Evolutionary conservation across 371 early-diverging fungal species (phyloP).

Genomic region (Apophysomyces variabilis): DNA sequence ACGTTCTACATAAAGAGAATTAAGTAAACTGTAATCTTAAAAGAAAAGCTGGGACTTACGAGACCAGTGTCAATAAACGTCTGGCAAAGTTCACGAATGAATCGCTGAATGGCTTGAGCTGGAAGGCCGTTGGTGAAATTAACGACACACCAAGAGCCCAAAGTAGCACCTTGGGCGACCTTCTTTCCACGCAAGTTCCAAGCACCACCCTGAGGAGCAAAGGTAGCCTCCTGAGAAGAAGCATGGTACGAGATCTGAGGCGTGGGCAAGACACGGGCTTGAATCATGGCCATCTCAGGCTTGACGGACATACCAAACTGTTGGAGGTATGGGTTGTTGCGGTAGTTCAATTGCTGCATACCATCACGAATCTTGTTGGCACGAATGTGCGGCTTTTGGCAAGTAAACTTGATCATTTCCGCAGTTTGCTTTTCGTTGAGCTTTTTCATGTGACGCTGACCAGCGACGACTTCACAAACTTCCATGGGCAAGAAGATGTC

Average conservation of each 20-base stretch:
- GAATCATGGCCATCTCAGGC: slow-evolving; percentile 56
- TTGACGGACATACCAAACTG: slow-evolving; percentile 77
- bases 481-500: slow-evolving; percentile 86
- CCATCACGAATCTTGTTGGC: slow-evolving; percentile 66
- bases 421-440: slow-evolving; percentile 88
- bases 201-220: slow-evolving; percentile 80
- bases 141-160: slow-evolving; percentile 88
- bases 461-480: slow-evolving; percentile 85
- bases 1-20: slow-evolving; percentile 52
- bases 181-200: slow-evolving; percentile 94
- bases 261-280: slow-evolving; percentile 78
- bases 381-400: slow-evolving; percentile 80
- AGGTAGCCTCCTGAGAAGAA: slow-evolving; percentile 58
- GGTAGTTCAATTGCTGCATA: slow-evolving; percentile 54
- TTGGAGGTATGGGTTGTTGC: slow-evolving; percentile 61
- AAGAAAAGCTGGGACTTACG: slow-evolving; percentile 8
- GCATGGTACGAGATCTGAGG: slow-evolving; percentile 79
- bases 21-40: slow-evolving; percentile 31
- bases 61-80: slow-evolving; percentile 73
- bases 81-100: slow-evolving; percentile 61
- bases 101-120: slow-evolving; percentile 47
- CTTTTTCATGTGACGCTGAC: slow-evolving; percentile 83
- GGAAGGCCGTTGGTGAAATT: slow-evolving; percentile 53
- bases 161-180: slow-evolving; percentile 73
- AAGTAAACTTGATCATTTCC: slow-evolving; percentile 94